Percentiles rank a stretch among this genome's conserved stretches.
Conservation (phyloP, 2,329 filamentous ascomycete genomes). For the Paraconiothyrium brasiliense region DNA sequence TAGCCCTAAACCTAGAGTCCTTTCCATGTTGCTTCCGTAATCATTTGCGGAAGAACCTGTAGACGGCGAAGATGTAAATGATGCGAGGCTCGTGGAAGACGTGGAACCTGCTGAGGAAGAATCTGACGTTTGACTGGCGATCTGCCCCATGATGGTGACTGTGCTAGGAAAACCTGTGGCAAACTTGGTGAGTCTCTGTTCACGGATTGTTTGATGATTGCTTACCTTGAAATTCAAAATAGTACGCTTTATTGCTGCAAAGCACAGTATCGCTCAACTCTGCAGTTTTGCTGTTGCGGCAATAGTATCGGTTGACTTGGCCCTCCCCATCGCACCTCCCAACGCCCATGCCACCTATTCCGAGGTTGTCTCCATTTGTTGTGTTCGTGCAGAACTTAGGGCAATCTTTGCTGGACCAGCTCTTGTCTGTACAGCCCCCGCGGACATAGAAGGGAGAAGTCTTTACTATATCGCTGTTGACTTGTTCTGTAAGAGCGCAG, state of each 20-base stretch:
- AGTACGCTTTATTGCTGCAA: not conserved
- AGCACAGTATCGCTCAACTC: not conserved
- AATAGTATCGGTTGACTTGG: constrained; percentile 12
- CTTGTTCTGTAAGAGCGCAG: constrained; percentile 33
- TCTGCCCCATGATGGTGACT: constrained; percentile 8
- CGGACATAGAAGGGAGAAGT: constrained; percentile 34
- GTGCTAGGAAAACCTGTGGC: constrained; percentile 3
- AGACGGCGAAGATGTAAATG: not conserved
- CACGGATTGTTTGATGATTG: not conserved
- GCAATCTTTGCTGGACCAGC: constrained; percentile 43
- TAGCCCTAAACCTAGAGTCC: not conserved
- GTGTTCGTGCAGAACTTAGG: constrained; percentile 47
- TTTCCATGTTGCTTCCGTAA: not conserved
- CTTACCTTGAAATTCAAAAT: constrained; percentile 14
- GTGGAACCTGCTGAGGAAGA: not conserved
- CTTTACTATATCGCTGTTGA: constrained; percentile 28
- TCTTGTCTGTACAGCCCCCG: constrained; percentile 48
- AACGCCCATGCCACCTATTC: constrained; percentile 14
- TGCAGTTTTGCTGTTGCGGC: constrained; percentile 2
- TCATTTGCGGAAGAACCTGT: not conserved
- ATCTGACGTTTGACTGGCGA: not conserved
- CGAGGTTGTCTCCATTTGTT: constrained; percentile 16
- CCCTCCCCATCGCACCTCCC: constrained; percentile 13
- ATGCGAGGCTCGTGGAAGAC: not conserved
- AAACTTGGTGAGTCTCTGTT: not conserved